phyloP scores from a whole-genome alignment of 257 asterid genomes.

The Salvia rosmarinus region DNA sequence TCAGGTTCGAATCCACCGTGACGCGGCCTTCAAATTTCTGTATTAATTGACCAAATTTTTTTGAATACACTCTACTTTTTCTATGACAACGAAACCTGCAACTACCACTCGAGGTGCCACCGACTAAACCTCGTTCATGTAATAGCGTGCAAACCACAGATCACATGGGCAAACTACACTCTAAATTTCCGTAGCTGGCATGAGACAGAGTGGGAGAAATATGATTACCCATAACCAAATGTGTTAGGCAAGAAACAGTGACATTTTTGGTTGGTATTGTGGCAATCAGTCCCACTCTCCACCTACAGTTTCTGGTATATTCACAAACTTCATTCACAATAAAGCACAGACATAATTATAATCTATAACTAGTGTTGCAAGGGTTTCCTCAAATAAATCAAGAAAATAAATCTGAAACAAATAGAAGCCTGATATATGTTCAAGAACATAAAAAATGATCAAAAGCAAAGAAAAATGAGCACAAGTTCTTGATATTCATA shows the following conservation, averaged over 20 bases:
- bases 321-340: neutral
- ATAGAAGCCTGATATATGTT: neutral
- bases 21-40: too few species aligned
- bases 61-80: too few species aligned
- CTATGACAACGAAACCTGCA: too few species aligned
- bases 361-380: neutral
- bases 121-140: too few species aligned
- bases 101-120: too few species aligned
- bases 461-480: neutral
- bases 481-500: neutral
- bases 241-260: constrained; percentile 40
- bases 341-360: neutral
- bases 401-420: neutral
- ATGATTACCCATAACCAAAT: neutral
- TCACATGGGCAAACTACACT: too few species aligned
- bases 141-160: too few species aligned
- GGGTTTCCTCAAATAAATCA: constrained; percentile 10
- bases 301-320: constrained; percentile 27
- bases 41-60: too few species aligned
- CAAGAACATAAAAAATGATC: neutral
- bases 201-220: constrained; percentile 31
- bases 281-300: constrained; percentile 39
- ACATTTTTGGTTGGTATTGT: constrained; percentile 35
- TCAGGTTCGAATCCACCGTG: too few species aligned
- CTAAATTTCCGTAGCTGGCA: neutral